phyloP scores from a whole-genome alignment of 2,329 filamentous ascomycete genomes.

The Cladosporium sp. region DNA sequence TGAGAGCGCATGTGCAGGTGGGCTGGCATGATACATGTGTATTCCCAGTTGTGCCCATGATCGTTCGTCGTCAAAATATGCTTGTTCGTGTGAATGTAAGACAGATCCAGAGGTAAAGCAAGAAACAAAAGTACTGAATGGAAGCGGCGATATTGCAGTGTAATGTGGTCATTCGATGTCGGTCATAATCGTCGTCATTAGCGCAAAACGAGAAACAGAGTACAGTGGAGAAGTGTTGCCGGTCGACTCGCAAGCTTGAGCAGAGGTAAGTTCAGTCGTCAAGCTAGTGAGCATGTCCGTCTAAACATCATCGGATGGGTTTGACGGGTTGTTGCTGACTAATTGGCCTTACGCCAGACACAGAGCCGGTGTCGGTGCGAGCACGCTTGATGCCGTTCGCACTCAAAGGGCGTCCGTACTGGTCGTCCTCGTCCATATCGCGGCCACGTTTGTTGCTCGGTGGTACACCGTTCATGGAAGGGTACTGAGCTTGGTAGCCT shows the following conservation, averaged over 20 bases:
- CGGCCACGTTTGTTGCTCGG: constrained; percentile 61
- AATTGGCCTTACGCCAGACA: constrained; percentile 30
- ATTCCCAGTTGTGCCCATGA: background rate
- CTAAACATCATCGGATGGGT: constrained; percentile 15
- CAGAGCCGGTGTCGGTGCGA: constrained; percentile 59
- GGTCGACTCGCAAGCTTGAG: background rate
- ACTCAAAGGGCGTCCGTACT: constrained; percentile 64
- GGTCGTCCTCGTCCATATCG: constrained; percentile 63
- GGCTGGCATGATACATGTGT: background rate
- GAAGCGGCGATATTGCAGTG: constrained; percentile 17
- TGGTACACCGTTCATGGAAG: constrained; percentile 65
- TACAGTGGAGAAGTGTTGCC: constrained; percentile 14
- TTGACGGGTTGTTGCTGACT: constrained; percentile 36
- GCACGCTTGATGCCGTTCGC: constrained; percentile 69
- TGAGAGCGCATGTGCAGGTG: background rate
- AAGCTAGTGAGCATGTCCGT: background rate
- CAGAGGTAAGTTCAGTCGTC: background rate
- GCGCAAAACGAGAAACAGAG: constrained; percentile 14
- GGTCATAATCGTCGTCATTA: constrained; percentile 20
- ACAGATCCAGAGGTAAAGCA: constrained; percentile 13
- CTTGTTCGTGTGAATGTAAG: constrained; percentile 10
- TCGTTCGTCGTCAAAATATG: constrained; percentile 13
- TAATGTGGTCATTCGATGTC: constrained; percentile 13
- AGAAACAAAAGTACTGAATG: background rate
- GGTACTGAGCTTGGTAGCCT: constrained; percentile 55